phyloP scores from a whole-genome alignment of 2,329 filamentous ascomycete species.

The Coniochaeta sp. region DNA sequence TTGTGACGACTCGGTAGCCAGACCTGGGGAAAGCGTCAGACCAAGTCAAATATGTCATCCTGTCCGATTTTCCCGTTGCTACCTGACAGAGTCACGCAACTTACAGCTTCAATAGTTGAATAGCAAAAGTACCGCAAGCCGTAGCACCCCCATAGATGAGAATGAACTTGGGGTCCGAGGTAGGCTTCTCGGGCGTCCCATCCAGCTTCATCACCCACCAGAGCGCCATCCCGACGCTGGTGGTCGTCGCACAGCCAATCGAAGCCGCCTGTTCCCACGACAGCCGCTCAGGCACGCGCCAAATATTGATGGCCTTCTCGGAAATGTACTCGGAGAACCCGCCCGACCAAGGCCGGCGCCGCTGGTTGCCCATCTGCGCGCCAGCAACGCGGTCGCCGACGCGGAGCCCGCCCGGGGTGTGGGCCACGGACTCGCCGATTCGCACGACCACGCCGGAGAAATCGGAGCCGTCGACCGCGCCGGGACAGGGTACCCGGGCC shows the following conservation, averaged over 20 bases:
- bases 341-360: slow-evolving; percentile 8
- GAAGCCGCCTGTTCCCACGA: too few relatives aligned
- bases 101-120: slow-evolving; percentile 19
- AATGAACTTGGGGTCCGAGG: slow-evolving; percentile 8
- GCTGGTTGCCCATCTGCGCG: slow-evolving; percentile 8
- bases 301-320: slow-evolving; percentile 6
- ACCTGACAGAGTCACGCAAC: too few relatives aligned
- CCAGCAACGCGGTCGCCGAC: slow-evolving; percentile 22
- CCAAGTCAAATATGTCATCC: too few relatives aligned
- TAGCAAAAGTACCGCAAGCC: slow-evolving; percentile 12
- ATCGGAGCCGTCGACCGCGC: slow-evolving; percentile 19
- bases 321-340: slow-evolving; percentile 14
- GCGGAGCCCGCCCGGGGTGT: slow-evolving; percentile 6
- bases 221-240: slow-evolving; percentile 12
- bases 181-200: slow-evolving; percentile 8
- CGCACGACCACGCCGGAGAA: slow-evolving; percentile 19
- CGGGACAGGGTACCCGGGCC: slow-evolving; percentile 10
- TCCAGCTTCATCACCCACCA: slow-evolving; percentile 12
- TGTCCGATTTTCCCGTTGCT: too few relatives aligned
- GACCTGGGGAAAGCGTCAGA: too few relatives aligned
- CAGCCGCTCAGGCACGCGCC: slow-evolving; percentile 9
- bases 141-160: slow-evolving; percentile 16
- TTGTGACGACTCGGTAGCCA: too few relatives aligned
- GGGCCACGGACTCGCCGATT: slow-evolving; percentile 12
- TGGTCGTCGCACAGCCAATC: too few relatives aligned